phyloP scores from a whole-genome alignment of 2,329 filamentous ascomycete genomes.

The Metarhizium guizhouense region DNA sequence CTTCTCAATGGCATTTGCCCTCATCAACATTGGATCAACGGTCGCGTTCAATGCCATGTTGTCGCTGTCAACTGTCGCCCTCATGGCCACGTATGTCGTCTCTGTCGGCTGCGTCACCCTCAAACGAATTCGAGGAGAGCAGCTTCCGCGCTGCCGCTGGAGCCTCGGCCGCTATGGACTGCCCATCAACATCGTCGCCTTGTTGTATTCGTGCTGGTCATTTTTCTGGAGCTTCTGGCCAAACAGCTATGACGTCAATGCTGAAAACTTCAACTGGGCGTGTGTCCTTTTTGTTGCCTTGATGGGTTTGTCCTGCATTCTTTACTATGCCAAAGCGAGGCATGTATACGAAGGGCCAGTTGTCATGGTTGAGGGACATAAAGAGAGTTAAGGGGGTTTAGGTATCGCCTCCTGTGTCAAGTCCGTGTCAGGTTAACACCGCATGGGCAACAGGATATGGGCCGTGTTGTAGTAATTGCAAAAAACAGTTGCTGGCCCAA shows the following conservation, averaged over 20 bases:
- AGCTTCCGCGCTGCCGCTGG: slow-evolving; percentile 26
- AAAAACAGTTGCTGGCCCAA: no score
- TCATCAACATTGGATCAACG: slow-evolving; percentile 24
- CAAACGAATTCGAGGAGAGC: slow-evolving; percentile 22
- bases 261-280: slow-evolving; percentile 8
- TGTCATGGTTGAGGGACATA: slow-evolving; percentile 6
- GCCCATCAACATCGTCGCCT: slow-evolving; percentile 24
- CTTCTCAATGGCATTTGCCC: slow-evolving; percentile 19
- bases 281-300: slow-evolving; percentile 6
- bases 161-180: slow-evolving; percentile 28
- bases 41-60: slow-evolving; percentile 25
- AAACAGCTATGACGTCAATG: slow-evolving; percentile 4
- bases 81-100: slow-evolving; percentile 24
- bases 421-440: background rate
- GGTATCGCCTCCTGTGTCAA: background rate
- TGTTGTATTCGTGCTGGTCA: slow-evolving; percentile 13
- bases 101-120: slow-evolving; percentile 23
- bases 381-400: slow-evolving; percentile 2
- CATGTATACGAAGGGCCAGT: slow-evolving; percentile 7
- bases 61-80: slow-evolving; percentile 21
- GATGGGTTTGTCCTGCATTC: slow-evolving; percentile 4
- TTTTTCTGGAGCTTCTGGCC: slow-evolving; percentile 13
- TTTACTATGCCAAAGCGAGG: slow-evolving; percentile 4
- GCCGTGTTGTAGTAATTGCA: no score
- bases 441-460: background rate